Conservation (phyloP, 495 filamentous ascomycete genomes). For the Cercophora scortea region DNA sequence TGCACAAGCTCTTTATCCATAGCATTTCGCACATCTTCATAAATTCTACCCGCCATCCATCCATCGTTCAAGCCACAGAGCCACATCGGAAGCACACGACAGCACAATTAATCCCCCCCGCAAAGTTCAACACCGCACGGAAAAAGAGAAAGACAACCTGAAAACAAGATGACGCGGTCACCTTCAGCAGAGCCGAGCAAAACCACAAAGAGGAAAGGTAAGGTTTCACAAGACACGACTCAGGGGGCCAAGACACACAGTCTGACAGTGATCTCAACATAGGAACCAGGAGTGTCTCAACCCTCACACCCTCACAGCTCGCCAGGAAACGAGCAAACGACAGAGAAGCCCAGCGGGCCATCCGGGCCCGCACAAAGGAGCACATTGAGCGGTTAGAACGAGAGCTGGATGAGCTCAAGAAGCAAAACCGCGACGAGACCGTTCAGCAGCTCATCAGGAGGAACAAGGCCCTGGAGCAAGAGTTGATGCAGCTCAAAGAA, state of each 20-base stretch:
- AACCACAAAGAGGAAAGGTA: conserved; percentile 29
- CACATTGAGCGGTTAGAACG: conserved; percentile 72
- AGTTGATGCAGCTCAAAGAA: conserved; percentile 24
- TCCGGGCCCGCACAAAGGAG: conserved; percentile 71
- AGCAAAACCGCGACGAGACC: conserved; percentile 25
- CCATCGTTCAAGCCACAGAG: neutral
- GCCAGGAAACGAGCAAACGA: conserved; percentile 82
- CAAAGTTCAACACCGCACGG: no score
- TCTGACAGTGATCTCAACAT: neutral
- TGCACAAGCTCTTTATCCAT: neutral
- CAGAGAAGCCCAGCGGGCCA: conserved; percentile 79
- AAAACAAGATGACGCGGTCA: conserved; percentile 8
- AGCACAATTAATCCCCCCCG: no score
- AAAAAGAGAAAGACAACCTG: no score
- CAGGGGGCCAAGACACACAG: no score
- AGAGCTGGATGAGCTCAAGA: conserved; percentile 52
- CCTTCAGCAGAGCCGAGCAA: conserved; percentile 20
- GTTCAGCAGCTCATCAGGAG: conserved; percentile 25
- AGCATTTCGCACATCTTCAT: neutral
- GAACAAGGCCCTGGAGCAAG: conserved; percentile 32
- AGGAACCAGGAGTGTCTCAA: conserved; percentile 64
- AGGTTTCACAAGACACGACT: neutral
- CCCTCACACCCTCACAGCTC: conserved; percentile 63
- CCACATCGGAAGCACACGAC: no score
- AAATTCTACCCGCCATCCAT: neutral